Evolutionary conservation across 1,284 basidiomycete genomes (phyloP).

Genomic region (Apiotrichum siamense): DNA sequence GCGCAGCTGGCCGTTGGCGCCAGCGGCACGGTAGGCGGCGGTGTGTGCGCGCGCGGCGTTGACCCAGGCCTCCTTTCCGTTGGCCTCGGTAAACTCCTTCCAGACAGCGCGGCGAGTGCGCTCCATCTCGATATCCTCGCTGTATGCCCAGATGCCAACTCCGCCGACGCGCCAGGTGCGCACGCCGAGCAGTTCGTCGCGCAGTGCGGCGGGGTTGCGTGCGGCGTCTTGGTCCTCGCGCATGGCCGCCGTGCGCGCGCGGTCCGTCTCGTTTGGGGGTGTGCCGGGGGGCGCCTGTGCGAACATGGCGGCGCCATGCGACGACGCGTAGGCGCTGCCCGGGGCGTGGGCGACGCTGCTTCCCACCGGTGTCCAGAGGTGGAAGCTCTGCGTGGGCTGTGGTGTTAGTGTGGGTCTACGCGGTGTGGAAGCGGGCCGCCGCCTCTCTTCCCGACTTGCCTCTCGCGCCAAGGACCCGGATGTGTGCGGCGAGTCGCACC

Average conservation of each 20-base stretch:
- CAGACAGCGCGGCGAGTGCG: slow-evolving; percentile 26
- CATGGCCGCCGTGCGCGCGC: slow-evolving; percentile 1
- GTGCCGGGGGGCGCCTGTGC: background rate
- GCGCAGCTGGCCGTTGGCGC: slow-evolving; percentile 14
- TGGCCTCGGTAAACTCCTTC: slow-evolving; percentile 19
- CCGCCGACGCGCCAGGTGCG: slow-evolving; percentile 36
- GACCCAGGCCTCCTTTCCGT: slow-evolving; percentile 53
- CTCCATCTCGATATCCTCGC: slow-evolving; percentile 21
- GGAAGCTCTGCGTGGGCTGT: slow-evolving; percentile 30
- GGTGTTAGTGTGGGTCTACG: background rate
- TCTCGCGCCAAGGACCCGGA: slow-evolving; percentile 18
- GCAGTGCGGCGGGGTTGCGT: slow-evolving; percentile 16
- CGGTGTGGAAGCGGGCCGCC: too few species aligned
- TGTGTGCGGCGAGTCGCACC: slow-evolving; percentile 32
- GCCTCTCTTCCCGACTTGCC: background rate
- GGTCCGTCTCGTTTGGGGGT: background rate
- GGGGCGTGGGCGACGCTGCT: background rate
- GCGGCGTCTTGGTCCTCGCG: slow-evolving; percentile 10
- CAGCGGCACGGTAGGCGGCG: slow-evolving; percentile 31
- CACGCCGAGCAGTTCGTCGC: slow-evolving; percentile 33
- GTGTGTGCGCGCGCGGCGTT: slow-evolving; percentile 62
- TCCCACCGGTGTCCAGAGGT: slow-evolving; percentile 36
- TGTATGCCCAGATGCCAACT: slow-evolving; percentile 34
- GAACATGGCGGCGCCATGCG: background rate
- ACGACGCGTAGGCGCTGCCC: background rate